Evolutionary conservation across 371 early-diverging fungal species (phyloP), one percentile per base, ranked within the genome.

Genomic region (Rhizopus sp.): DNA sequence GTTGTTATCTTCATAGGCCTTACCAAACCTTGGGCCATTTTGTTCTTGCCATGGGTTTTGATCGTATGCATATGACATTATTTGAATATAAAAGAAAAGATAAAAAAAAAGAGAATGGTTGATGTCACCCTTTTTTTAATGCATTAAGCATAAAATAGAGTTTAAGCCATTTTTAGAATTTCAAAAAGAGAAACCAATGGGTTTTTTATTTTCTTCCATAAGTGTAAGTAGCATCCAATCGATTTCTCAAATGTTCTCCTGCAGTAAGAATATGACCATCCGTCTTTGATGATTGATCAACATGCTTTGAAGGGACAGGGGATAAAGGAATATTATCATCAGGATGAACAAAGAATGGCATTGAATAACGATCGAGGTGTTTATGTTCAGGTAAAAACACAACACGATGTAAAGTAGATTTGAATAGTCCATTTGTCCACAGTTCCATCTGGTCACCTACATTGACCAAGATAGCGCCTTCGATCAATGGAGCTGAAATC

Each of bases 401-500:
- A 30, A 92, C 90, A 4, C 91, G 84, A 59, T 90, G 91, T 57
- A 76, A 66, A 7, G 87, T 89, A 0, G 88, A 88, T 67, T 80
- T 84, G 39, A 90, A 73, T 31, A 87, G 62, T 0, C 88, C 89
- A 46, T 76, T 78, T 7, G 89, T 88, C 92, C 92, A 92, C 4
- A 66, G 51, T 52, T 80, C 73, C 75, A 80, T 72, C 38, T 67
- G 80, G 57, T 90, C 90, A 1, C 83, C 92, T 32, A 88, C 82
- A 63, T 90, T 92, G 48, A 92, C 82, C 41, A 88, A 59, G 49
- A 89, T 75, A 3, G 86, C 72, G 16, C 74, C 76, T 0, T 82
- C 75, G 39, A 87, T 74, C 8, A 86, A 64, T 6, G 87, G 85
- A 0, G 86, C 90, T 0, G 85, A 70, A 9, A 89, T 76, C 86